Conservation (phyloP, 2,329 filamentous ascomycete species). For the Scleromitrula shiraiana region DNA sequence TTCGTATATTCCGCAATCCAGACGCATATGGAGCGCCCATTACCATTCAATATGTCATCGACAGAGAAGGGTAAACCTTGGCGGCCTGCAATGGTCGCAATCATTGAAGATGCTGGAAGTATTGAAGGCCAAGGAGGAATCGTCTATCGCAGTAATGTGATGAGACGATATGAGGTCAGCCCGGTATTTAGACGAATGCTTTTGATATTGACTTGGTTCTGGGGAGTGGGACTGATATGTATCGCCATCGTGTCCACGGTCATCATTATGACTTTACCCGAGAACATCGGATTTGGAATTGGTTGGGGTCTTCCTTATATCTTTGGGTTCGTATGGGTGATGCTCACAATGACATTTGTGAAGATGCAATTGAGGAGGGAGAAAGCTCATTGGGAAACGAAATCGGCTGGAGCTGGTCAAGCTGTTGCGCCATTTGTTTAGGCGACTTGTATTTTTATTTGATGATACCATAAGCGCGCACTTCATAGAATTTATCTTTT, state of each 20-base stretch:
- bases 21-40: slow-evolving; percentile 14
- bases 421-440: slow-evolving; percentile 6
- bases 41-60: slow-evolving; percentile 26
- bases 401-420: slow-evolving; percentile 8
- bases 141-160: slow-evolving; percentile 18
- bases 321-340: slow-evolving; percentile 13
- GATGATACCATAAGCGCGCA: neutral
- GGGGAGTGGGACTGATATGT: slow-evolving; percentile 26
- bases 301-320: slow-evolving; percentile 25
- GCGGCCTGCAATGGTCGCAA: slow-evolving; percentile 20
- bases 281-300: slow-evolving; percentile 22
- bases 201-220: slow-evolving; percentile 21
- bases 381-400: slow-evolving; percentile 16
- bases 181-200: slow-evolving; percentile 22
- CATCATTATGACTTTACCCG: slow-evolving; percentile 20
- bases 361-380: slow-evolving; percentile 18
- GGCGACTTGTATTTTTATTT: neutral
- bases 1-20: slow-evolving; percentile 17
- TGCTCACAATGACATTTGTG: slow-evolving; percentile 16
- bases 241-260: slow-evolving; percentile 21
- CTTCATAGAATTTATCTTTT: neutral
- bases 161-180: slow-evolving; percentile 23
- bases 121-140: slow-evolving; percentile 24
- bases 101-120: slow-evolving; percentile 22
- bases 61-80: slow-evolving; percentile 21